Evolutionary conservation across 75 land plant species (phyloP), one percentile per base, ranked within the genome.

Genomic region (Ceratopteris richardii): DNA sequence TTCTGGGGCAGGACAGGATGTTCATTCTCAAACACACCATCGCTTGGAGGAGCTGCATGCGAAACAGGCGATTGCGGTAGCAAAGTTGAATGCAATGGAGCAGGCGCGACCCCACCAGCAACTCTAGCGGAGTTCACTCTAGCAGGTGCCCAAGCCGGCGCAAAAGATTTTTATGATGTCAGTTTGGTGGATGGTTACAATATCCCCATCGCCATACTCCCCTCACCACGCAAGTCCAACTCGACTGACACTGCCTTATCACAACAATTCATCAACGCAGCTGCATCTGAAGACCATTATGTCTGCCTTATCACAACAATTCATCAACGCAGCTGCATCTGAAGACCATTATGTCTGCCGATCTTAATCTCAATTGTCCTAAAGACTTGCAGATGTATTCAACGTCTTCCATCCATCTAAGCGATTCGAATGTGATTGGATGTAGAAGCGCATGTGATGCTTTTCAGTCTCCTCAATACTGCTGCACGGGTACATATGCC

Each of bases 131-230:
- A 91, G 72, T 77, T 91, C 78, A 89, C 87, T 0, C 56, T 88
- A 57, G 58, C 36, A 43, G 79, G 73, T 5, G 73, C 75, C 25
- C 71, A 44, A 18, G n/a, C n/a, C n/a, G 9, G 7, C 9, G 3
- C 37, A 33, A 33, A 33, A 9, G 96, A 90, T 57, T 90, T 86
- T 70, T 90, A 83, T 58, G 96, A 90, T 70, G 82, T 90, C 30
- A 85, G 86, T 69, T 73, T 90, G 29, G 90, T 90, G 17, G 96
- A 90, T 54, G 96, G 96, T 7, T 90, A 72, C 81, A 90, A 90
- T 60, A 39, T 86, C 19, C 85, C 90, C 1, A 62, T 90, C 74
- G 7, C 71, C 1, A 77, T 90, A 33, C 7, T 9, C 37, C 37
- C 37, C 9, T n/a, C n/a, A n/a, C 7, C 9, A 33, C 3, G 37